Percentiles rank a stretch among this genome's conserved stretches.
Conservation (phyloP, 805 yeast genomes). For the Spathaspora sp. region DNA sequence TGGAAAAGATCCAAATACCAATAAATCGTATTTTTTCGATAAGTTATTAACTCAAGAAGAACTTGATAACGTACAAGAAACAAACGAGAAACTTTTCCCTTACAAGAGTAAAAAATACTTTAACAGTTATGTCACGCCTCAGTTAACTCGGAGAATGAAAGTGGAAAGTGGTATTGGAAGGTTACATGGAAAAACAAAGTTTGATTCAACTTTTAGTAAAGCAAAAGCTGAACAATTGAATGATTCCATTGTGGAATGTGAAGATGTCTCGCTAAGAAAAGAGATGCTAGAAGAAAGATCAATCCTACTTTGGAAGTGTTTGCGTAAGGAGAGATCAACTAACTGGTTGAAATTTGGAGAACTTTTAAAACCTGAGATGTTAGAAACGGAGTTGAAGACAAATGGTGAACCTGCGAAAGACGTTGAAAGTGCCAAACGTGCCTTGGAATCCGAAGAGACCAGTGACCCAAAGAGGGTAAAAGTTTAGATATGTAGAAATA, state of each 20-base stretch:
- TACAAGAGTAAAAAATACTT: constrained; percentile 33
- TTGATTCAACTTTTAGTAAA: constrained; percentile 6
- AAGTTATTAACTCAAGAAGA: constrained; percentile 19
- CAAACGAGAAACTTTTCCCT: constrained; percentile 19
- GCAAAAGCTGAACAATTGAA: constrained; percentile 9
- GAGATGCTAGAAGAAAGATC: constrained; percentile 22
- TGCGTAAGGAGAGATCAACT: constrained; percentile 17
- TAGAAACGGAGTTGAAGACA: background rate
- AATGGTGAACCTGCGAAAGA: constrained; percentile 5
- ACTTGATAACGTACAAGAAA: constrained; percentile 14
- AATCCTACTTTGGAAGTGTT: constrained; percentile 30
- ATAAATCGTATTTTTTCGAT: constrained; percentile 24
- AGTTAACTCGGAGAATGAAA: constrained; percentile 37
- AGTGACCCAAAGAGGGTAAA: constrained; percentile 1
- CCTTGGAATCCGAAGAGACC: constrained; percentile 1
- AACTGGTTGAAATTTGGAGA: constrained; percentile 26
- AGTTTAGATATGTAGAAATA: background rate
- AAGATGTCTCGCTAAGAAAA: constrained; percentile 3
- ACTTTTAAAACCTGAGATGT: constrained; percentile 6
- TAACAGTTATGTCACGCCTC: constrained; percentile 41
- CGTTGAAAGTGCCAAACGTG: background rate
- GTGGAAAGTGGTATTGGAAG: constrained; percentile 27
- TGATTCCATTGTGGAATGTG: constrained; percentile 5
- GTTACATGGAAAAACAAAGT: constrained; percentile 7
- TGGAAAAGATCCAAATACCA: constrained; percentile 30